A percentile compares a stretch with the other conserved stretches of the same genome.
Evolutionary conservation across 2,329 filamentous ascomycete species (phyloP).

Genomic region (Calonectria ilicicola): DNA sequence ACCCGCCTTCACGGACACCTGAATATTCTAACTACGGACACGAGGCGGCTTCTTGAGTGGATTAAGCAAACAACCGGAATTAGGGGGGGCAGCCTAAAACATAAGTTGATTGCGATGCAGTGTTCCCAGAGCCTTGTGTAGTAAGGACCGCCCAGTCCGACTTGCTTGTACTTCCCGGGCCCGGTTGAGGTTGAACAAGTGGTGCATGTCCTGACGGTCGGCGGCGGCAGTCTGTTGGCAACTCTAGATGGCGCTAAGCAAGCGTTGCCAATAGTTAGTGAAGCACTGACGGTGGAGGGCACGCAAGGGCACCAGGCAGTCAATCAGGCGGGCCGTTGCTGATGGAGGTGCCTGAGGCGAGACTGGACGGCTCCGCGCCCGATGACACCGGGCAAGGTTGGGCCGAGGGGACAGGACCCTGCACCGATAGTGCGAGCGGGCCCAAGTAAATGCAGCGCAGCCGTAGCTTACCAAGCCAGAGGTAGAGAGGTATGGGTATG

Average conservation of each 20-base stretch:
- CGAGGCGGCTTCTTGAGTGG: not conserved
- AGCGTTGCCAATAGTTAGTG: not conserved
- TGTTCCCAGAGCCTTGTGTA: not conserved
- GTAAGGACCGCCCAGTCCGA: not conserved
- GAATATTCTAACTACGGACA: not conserved
- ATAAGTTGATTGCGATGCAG: not conserved
- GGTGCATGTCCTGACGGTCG: not conserved
- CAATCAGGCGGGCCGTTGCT: not conserved
- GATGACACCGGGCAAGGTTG: not conserved
- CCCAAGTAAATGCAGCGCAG: not conserved
- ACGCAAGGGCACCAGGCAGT: not conserved
- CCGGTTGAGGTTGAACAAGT: not conserved
- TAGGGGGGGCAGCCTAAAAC: not conserved
- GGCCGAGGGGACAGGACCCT: constrained; percentile 2
- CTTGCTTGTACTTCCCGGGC: not conserved
- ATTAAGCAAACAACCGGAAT: not conserved
- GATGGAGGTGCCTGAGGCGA: constrained; percentile 3
- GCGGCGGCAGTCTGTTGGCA: not conserved
- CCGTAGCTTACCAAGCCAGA: constrained; percentile 9
- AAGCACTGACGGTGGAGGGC: not conserved
- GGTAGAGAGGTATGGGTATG: too few species aligned
- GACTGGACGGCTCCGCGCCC: not conserved
- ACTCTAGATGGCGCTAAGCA: not conserved
- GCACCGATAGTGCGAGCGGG: not conserved
- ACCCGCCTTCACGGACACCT: not conserved